A percentile compares a stretch with the other conserved stretches of the same genome.
These are phyloP conservation scores for Aotearoamyces nothofagi DNA, from an alignment of 2,329 filamentous ascomycete species.

Conservation along the genomic window DNA sequence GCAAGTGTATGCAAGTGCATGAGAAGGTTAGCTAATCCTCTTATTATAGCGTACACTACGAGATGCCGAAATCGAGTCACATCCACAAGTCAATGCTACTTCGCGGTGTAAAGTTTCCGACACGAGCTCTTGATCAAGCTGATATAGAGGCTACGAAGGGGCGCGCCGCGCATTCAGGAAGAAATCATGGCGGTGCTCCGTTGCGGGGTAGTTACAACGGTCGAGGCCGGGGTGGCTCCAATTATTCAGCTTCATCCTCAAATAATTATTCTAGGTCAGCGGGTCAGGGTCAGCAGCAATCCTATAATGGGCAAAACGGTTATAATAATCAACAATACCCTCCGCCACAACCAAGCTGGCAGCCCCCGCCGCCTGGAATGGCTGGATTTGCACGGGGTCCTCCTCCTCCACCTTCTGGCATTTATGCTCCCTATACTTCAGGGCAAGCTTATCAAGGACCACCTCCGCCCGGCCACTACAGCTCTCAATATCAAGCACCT, in stretches of 20 bases:
- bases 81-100: slow-evolving; percentile 90
- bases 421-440: slow-evolving; percentile 7
- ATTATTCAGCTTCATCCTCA: not conserved
- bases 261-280: not conserved
- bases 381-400: slow-evolving; percentile 27
- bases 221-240: slow-evolving; percentile 1
- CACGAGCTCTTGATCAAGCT: slow-evolving; percentile 54
- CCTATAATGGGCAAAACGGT: slow-evolving; percentile 8
- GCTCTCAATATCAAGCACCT: slow-evolving; percentile 8
- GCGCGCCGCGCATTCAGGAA: slow-evolving; percentile 49
- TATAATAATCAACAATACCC: slow-evolving; percentile 12
- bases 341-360: slow-evolving; percentile 20
- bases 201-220: slow-evolving; percentile 20
- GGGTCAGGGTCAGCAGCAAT: slow-evolving; percentile 1
- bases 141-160: slow-evolving; percentile 62
- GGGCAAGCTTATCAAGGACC: slow-evolving; percentile 8
- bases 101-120: slow-evolving; percentile 61
- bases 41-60: slow-evolving; percentile 69
- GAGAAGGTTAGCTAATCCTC: slow-evolving; percentile 1
- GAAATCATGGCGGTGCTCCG: slow-evolving; percentile 54
- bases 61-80: slow-evolving; percentile 58
- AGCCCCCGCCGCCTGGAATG: slow-evolving; percentile 29
- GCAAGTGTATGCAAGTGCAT: slow-evolving; percentile 21
- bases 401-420: slow-evolving; percentile 28
- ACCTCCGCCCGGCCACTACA: slow-evolving; percentile 8